Conservation (phyloP, 2,329 filamentous ascomycete genomes). For the Fusarium sp. region DNA sequence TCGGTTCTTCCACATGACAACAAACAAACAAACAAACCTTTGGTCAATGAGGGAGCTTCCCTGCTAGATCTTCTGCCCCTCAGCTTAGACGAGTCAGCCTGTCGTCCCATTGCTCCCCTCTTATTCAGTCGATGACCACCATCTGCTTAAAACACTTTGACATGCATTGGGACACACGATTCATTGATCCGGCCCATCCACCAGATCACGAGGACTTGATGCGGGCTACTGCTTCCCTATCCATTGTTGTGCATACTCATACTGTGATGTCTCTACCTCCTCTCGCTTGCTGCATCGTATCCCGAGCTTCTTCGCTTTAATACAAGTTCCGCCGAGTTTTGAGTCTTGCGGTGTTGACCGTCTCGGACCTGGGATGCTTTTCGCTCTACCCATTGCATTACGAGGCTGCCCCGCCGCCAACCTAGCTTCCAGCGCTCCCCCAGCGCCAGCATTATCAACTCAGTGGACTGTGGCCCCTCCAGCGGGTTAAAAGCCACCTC, state of each 20-base stretch:
- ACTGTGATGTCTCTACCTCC: no score
- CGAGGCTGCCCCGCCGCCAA: constrained; percentile 39
- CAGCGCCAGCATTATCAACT: constrained; percentile 23
- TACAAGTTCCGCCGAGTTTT: constrained; percentile 34
- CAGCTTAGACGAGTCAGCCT: constrained; percentile 34
- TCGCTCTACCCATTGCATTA: constrained; percentile 28
- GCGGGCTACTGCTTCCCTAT: constrained; percentile 8
- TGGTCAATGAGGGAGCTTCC: constrained; percentile 9
- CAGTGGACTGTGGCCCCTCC: constrained; percentile 34
- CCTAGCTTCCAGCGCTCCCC: constrained; percentile 26
- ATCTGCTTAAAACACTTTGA: constrained; percentile 23
- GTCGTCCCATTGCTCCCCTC: constrained; percentile 5
- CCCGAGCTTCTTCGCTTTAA: constrained; percentile 11
- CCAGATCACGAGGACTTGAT: constrained; percentile 8
- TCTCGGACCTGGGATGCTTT: constrained; percentile 13
- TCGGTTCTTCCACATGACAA: constrained; percentile 18
- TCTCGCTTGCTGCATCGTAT: constrained; percentile 18
- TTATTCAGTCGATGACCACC: constrained; percentile 39
- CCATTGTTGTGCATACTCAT: background rate
- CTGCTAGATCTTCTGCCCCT: constrained; percentile 20
- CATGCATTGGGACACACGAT: constrained; percentile 12
- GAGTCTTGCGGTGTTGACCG: constrained; percentile 31
- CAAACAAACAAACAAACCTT: constrained; percentile 38
- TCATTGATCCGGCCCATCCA: constrained; percentile 22
- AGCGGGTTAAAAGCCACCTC: constrained; percentile 41